phyloP scores from a whole-genome alignment of 768 basidiomycete genomes.

The Suillus occidentalis region DNA sequence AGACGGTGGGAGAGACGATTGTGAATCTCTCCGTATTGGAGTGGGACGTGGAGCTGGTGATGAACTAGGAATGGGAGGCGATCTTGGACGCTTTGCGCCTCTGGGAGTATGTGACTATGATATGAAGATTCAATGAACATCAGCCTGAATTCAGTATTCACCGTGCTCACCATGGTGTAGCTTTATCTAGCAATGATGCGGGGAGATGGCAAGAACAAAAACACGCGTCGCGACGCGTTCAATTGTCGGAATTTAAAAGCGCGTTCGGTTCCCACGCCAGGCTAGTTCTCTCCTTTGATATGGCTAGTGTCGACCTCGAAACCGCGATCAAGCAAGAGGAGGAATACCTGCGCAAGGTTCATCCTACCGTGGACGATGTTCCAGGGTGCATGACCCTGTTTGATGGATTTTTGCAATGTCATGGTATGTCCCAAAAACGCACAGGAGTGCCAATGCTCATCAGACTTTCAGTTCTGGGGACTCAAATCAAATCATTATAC shows the following conservation, averaged over 20 bases:
- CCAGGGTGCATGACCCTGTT: constrained; percentile 80
- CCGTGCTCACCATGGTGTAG: constrained; percentile 38
- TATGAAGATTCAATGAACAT: not conserved
- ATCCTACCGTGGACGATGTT: constrained; percentile 77
- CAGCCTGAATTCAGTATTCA: not conserved
- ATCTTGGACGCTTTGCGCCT: constrained; percentile 63
- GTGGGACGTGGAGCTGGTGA: constrained; percentile 47
- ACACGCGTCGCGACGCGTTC: constrained; percentile 49
- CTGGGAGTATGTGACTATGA: constrained; percentile 45
- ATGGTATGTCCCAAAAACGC: constrained; percentile 42
- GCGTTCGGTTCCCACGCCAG: constrained; percentile 21
- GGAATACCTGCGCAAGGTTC: constrained; percentile 57
- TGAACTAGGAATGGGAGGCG: constrained; percentile 49
- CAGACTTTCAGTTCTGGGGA: constrained; percentile 58
- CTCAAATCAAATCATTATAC: constrained; percentile 84
- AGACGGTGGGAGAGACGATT: constrained; percentile 82
- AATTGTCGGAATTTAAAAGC: constrained; percentile 47
- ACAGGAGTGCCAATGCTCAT: constrained; percentile 10
- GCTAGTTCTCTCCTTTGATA: constrained; percentile 12
- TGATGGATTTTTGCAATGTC: constrained; percentile 71
- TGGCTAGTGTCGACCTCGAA: constrained; percentile 49
- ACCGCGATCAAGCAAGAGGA: constrained; percentile 67
- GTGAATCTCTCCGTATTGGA: constrained; percentile 54
- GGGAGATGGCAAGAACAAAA: constrained; percentile 19
- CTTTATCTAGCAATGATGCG: constrained; percentile 8